Conservation (phyloP, 202 grass and related monocot species). For the Panicum hallii region DNA sequence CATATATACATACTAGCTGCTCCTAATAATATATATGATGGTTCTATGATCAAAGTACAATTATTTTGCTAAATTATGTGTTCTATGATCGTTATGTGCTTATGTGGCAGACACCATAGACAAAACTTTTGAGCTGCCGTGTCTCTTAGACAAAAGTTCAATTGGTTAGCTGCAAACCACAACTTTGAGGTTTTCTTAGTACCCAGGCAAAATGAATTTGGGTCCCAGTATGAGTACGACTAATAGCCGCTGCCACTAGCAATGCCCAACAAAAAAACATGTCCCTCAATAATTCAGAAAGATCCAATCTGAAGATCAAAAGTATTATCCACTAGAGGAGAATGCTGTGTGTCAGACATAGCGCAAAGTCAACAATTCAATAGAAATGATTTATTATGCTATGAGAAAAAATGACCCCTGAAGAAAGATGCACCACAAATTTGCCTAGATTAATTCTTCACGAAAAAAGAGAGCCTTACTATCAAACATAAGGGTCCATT, state of each 20-base stretch:
- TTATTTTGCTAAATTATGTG: background rate
- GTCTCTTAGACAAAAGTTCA: constrained; percentile 11
- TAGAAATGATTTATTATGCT: background rate
- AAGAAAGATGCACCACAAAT: background rate
- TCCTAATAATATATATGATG: background rate
- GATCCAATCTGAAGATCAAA: constrained; percentile 31
- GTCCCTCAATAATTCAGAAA: constrained; percentile 36
- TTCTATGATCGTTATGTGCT: background rate
- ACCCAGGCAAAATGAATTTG: background rate
- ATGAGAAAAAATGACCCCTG: background rate
- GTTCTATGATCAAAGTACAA: background rate
- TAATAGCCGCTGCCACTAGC: constrained; percentile 3
- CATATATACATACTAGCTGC: background rate
- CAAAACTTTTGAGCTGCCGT: background rate
- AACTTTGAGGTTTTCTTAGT: background rate
- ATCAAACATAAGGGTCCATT: background rate
- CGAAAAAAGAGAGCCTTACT: too few relatives aligned
- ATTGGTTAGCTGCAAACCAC: background rate
- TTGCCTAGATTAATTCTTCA: background rate
- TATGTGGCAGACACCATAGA: background rate
- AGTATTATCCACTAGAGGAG: constrained; percentile 9
- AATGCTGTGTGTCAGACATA: background rate
- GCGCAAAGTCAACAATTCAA: constrained; percentile 2
- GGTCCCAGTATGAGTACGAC: background rate
- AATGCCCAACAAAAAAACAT: background rate